Base-by-base conservation (phyloP, 192 early-diverging fungal species). In the Rhizoclosmatium globosum region DNA sequence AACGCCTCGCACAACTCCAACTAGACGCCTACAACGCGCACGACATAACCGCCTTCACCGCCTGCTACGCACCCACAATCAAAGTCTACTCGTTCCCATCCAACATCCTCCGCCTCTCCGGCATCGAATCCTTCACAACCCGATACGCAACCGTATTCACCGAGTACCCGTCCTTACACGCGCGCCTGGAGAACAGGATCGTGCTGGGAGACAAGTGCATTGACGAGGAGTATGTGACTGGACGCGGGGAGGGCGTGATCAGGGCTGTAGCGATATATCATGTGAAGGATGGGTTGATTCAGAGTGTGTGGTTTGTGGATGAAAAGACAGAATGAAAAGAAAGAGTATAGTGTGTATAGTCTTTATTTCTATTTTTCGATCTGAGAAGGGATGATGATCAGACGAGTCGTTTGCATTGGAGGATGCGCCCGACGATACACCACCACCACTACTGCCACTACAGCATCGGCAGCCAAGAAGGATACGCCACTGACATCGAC, bases 151-250 rank as follows among this genome's bases (percentile, higher is more conserved):
- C 4, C 4, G 21, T 62, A 21, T 62, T 62, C 21, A 21, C 61
- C 7, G 4, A n/a, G 21, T 62, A 31, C 21, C 61, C 61, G 61
- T 4, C 4, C 4, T 4, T 62, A 4, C 61, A 62, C 61, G 61
- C 61, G 21, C 4, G 21, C 4, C 38, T 62, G 4, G 61, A 11
- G 21, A 62, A 62, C 7, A n/a, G 61, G 21, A 39, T 62, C 4
- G 61, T 62, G 4, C 61, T 11, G 4, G 61, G 61, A 4, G 61
- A 62, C 61, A 62, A 62, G 61, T 62, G 61, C 21, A 21, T 62
- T 4, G 61, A 62, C 38, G 61, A 62, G 21, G 61, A 62, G 21
- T n/a, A 62, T 4, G 61, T 62, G 61, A 62, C 61, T 4, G 61
- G 61, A 39, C 4, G 61, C 3, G 61, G 61, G 21, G 61, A 62